Percentiles rank a stretch among this genome's conserved stretches.
Evolutionary conservation across 1,139 yeast species (phyloP).

Genomic region (Lodderomyces theae): DNA sequence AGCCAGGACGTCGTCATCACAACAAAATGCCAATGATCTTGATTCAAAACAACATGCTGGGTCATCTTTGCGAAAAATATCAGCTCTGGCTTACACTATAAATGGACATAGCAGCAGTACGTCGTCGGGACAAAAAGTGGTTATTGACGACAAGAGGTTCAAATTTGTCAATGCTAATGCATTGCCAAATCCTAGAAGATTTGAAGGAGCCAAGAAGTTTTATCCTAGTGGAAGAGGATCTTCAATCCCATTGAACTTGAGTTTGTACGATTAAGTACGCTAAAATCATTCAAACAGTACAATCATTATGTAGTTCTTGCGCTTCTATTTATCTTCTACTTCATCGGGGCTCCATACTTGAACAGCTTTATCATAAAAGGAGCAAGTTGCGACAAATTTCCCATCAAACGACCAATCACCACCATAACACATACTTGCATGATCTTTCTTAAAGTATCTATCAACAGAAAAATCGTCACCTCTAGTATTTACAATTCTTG

Average conservation of each 20-base stretch:
- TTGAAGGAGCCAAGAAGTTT: conserved; percentile 55
- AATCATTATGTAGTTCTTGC: background rate
- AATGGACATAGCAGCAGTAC: conserved; percentile 16
- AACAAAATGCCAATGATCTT: conserved; percentile 18
- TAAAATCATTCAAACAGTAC: background rate
- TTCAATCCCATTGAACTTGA: conserved; percentile 80
- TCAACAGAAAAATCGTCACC: conserved; percentile 40
- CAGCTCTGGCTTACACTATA: conserved; percentile 59
- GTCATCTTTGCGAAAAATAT: conserved; percentile 49
- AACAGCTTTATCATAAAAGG: conserved; percentile 82
- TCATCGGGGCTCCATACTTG: conserved; percentile 60
- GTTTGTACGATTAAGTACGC: conserved; percentile 19
- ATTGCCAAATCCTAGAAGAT: conserved; percentile 80
- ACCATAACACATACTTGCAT: conserved; percentile 92
- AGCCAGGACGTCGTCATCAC: conserved; percentile 14
- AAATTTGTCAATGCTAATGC: conserved; percentile 65
- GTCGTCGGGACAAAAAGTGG: conserved; percentile 26
- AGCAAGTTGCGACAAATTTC: conserved; percentile 65
- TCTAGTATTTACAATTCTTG: conserved; percentile 50
- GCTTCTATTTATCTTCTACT: background rate
- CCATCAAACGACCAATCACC: conserved; percentile 75
- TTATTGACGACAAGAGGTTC: conserved; percentile 72
- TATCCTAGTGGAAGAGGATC: conserved; percentile 97
- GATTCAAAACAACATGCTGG: conserved; percentile 51
- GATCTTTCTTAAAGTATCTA: conserved; percentile 62